Conservation (phyloP, 129 eudicot genomes). For the Arctium minus region DNA sequence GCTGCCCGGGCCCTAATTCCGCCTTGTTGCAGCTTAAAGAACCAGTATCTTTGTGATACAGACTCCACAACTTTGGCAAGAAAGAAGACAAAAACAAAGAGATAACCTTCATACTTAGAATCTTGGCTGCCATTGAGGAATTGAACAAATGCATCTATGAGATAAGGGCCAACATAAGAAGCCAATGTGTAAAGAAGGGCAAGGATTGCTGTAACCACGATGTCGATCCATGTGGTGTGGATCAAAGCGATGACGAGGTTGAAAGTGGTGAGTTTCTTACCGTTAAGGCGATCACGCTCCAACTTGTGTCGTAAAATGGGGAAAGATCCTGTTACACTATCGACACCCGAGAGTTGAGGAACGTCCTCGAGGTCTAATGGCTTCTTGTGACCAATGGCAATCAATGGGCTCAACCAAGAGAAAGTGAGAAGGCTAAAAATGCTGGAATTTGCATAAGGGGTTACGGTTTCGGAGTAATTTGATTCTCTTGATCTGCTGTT, state of each 20-base stretch:
- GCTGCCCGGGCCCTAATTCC: slow-evolving; percentile 73
- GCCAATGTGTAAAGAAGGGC: slow-evolving; percentile 55
- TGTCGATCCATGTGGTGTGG: slow-evolving; percentile 57
- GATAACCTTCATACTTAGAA: slow-evolving; percentile 48
- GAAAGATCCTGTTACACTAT: slow-evolving; percentile 57
- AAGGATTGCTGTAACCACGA: slow-evolving; percentile 47
- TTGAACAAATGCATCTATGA: slow-evolving; percentile 73
- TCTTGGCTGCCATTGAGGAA: slow-evolving; percentile 56
- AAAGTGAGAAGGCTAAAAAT: slow-evolving; percentile 59
- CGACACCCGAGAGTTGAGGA: slow-evolving; percentile 57
- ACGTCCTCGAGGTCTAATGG: slow-evolving; percentile 75
- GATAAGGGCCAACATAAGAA: slow-evolving; percentile 80
- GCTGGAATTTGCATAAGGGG: slow-evolving; percentile 53
- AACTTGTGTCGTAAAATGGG: slow-evolving; percentile 41
- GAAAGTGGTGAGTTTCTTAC: slow-evolving; percentile 40
- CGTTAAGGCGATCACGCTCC: slow-evolving; percentile 18
- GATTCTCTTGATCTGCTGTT: slow-evolving; percentile 18
- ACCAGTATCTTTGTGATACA: slow-evolving; percentile 69
- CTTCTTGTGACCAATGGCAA: slow-evolving; percentile 61
- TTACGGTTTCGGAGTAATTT: slow-evolving; percentile 34
- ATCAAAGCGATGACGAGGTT: slow-evolving; percentile 61
- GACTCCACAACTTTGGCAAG: slow-evolving; percentile 69
- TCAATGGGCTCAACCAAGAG: slow-evolving; percentile 72
- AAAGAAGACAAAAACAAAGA: slow-evolving; percentile 59
- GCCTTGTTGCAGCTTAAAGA: slow-evolving; percentile 70